Percentiles rank a stretch among this genome's conserved stretches.
Evolutionary conservation across 129 eudicot species (phyloP).

Genomic region (Lonicera japonica): DNA sequence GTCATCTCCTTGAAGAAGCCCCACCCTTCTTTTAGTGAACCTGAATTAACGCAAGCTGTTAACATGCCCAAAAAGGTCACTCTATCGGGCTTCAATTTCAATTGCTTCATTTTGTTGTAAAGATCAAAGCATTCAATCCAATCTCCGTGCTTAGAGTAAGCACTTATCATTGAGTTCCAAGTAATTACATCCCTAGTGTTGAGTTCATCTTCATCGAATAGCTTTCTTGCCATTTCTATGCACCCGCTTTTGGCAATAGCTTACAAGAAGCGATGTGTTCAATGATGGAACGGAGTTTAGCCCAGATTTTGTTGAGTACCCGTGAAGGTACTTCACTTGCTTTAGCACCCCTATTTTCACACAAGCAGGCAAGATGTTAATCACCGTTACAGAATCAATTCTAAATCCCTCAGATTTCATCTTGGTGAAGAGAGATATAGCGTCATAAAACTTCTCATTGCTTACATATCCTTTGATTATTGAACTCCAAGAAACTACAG

Average conservation of each 20-base stretch:
- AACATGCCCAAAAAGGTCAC: constrained; percentile 23
- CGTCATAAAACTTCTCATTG: constrained; percentile 10
- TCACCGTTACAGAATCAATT: constrained; percentile 14
- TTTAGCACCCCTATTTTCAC: constrained; percentile 22
- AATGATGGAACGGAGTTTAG: constrained; percentile 6
- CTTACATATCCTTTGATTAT: constrained; percentile 21
- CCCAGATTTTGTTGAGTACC: constrained; percentile 14
- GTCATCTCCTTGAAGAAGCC: constrained; percentile 22
- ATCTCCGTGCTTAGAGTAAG: constrained; percentile 27
- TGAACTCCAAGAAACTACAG: constrained; percentile 25
- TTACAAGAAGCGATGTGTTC: constrained; percentile 20
- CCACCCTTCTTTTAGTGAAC: constrained; percentile 22
- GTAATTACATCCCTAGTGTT: constrained; percentile 13
- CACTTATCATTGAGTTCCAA: constrained; percentile 32
- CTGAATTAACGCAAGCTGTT: constrained; percentile 30
- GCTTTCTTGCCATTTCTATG: constrained; percentile 24
- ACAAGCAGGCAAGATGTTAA: constrained; percentile 28
- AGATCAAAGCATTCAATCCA: constrained; percentile 20
- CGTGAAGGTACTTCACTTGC: constrained; percentile 25
- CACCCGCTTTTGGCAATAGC: constrained; percentile 34
- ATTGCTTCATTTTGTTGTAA: constrained; percentile 12
- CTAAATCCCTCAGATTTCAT: constrained; percentile 16
- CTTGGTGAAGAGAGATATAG: constrained; percentile 18
- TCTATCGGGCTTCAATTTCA: constrained; percentile 16
- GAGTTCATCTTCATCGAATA: constrained; percentile 24